phyloP scores from a whole-genome alignment of 140 eudicot species.

The Flaveria floridana region DNA sequence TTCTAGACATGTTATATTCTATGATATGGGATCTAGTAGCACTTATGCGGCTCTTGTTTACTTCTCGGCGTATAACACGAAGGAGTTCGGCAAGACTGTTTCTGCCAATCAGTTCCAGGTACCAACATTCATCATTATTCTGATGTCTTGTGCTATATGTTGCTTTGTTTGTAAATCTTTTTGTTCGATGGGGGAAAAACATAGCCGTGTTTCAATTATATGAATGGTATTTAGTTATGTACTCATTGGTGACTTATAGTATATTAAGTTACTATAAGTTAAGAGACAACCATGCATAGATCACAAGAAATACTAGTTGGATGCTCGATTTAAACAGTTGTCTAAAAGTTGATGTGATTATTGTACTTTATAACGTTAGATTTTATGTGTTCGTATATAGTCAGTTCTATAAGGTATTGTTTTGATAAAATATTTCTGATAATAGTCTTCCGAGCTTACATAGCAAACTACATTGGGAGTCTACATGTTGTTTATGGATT shows the following conservation, averaged over 20 bases:
- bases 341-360: background rate
- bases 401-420: background rate
- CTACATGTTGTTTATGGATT: background rate
- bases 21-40: slow-evolving; percentile 92
- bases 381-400: slow-evolving; percentile 10
- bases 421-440: background rate
- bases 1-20: slow-evolving; percentile 82
- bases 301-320: background rate
- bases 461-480: slow-evolving; percentile 1
- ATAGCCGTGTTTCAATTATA: slow-evolving; percentile 1
- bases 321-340: background rate
- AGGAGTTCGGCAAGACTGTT: slow-evolving; percentile 86
- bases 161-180: slow-evolving; percentile 9
- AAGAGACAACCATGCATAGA: slow-evolving; percentile 11
- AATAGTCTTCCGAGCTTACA: background rate
- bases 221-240: background rate
- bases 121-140: background rate
- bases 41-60: slow-evolving; percentile 97
- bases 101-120: slow-evolving; percentile 94
- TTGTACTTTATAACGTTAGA: background rate
- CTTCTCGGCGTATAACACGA: slow-evolving; percentile 86
- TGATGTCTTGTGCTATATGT: slow-evolving; percentile 21
- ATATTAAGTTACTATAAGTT: background rate
- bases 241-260: background rate
- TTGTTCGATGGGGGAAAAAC: background rate